Percentiles rank a stretch among this genome's conserved stretches.
phyloP scores from a whole-genome alignment of 140 eudicot species.

The Ambrosia hybrid region DNA sequence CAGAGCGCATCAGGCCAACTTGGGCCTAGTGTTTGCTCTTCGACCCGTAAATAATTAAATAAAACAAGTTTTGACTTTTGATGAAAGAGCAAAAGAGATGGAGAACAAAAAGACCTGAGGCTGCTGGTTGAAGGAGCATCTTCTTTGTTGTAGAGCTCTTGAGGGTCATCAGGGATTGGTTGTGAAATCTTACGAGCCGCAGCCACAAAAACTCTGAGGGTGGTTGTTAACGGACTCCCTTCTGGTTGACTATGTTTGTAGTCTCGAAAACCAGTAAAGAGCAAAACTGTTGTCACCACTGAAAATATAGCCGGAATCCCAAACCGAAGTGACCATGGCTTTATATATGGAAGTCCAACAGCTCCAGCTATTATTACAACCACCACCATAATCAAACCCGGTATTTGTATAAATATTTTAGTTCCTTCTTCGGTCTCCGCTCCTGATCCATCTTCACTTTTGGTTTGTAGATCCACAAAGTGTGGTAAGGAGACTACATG shows the following conservation, averaged over 20 bases:
- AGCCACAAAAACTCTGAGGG: slow-evolving; percentile 53
- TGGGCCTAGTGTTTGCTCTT: too few species aligned
- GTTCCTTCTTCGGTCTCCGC: background rate
- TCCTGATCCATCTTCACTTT: background rate
- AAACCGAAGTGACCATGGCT: slow-evolving; percentile 57
- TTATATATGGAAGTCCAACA: slow-evolving; percentile 50
- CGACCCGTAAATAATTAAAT: too few species aligned
- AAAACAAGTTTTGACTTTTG: too few species aligned
- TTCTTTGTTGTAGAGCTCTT: slow-evolving; percentile 26
- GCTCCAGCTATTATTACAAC: slow-evolving; percentile 30
- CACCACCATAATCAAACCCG: slow-evolving; percentile 11
- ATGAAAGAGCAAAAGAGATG: background rate
- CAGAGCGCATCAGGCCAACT: background rate
- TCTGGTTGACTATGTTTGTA: slow-evolving; percentile 21
- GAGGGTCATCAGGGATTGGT: slow-evolving; percentile 30
- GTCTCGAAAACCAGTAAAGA: slow-evolving; percentile 13
- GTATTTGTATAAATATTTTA: slow-evolving; percentile 22
- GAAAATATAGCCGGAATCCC: slow-evolving; percentile 67
- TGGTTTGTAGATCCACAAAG: slow-evolving; percentile 30
- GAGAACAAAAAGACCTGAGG: slow-evolving; percentile 43
- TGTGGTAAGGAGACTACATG: slow-evolving; percentile 34
- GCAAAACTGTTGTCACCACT: slow-evolving; percentile 33
- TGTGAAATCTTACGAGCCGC: slow-evolving; percentile 35
- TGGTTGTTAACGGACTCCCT: slow-evolving; percentile 55
- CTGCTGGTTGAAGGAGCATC: slow-evolving; percentile 40